These are phyloP conservation scores for Porcisia hertigi DNA, from an alignment of 208 protist species.

Conservation along the genomic window DNA sequence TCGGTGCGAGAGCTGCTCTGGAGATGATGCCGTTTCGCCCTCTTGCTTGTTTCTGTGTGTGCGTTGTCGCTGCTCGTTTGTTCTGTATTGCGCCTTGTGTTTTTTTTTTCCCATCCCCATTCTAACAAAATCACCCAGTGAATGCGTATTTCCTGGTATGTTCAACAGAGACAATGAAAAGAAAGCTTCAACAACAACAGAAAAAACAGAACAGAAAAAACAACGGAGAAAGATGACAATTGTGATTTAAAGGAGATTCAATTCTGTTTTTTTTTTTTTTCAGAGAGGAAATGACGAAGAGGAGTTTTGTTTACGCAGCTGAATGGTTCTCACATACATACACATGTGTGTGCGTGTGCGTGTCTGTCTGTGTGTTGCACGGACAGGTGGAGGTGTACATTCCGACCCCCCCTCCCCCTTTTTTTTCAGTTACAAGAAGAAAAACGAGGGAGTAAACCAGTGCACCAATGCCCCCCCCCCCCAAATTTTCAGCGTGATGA, in stretches of 20 bases:
- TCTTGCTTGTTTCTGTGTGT: not conserved
- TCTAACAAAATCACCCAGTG: not conserved
- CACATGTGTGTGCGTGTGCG: no score
- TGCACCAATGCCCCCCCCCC: no score
- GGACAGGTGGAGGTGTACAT: no score
- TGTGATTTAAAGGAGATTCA: no score
- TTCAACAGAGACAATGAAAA: not conserved
- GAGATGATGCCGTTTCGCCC: not conserved
- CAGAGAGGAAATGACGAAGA: no score
- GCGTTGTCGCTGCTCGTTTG: conserved; percentile 7
- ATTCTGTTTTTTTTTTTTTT: no score
- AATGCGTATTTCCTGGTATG: not conserved
- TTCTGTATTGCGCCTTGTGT: conserved; percentile 13
- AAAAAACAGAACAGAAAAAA: conserved; percentile 9
- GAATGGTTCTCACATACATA: no score
- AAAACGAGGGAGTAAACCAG: no score
- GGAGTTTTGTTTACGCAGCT: no score
- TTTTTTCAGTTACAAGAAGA: no score
- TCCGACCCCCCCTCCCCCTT: no score
- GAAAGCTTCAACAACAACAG: conserved; percentile 4
- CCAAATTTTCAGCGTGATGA: not conserved
- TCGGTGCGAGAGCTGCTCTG: not conserved
- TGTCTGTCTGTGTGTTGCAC: no score
- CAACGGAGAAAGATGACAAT: not conserved
- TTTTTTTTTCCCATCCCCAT: conserved; percentile 7